These are phyloP conservation scores for Xylaria sp. DNA, from an alignment of 2,329 filamentous ascomycete genomes.

Conservation along the genomic window DNA sequence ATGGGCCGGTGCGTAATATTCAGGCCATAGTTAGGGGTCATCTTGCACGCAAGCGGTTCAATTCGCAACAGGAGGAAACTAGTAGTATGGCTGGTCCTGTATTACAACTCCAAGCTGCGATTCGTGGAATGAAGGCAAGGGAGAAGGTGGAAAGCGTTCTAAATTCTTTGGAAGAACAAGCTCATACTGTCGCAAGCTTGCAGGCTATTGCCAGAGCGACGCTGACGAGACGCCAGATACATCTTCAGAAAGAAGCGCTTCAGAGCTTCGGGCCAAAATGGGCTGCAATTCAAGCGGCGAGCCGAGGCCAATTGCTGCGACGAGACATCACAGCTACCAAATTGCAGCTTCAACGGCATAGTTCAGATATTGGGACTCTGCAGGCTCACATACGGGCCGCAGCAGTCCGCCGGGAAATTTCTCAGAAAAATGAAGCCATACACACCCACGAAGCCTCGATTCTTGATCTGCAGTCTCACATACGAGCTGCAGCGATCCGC, in stretches of 20 bases:
- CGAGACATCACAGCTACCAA: constrained; percentile 57
- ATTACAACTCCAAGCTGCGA: constrained; percentile 70
- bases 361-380: constrained; percentile 51
- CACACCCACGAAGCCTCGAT: constrained; percentile 54
- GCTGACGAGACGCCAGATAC: constrained; percentile 66
- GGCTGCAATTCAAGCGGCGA: constrained; percentile 59
- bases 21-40: constrained; percentile 75
- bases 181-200: constrained; percentile 51
- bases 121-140: constrained; percentile 73
- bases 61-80: constrained; percentile 66
- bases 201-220: constrained; percentile 75
- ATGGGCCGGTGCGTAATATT: constrained; percentile 71
- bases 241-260: constrained; percentile 62
- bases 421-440: constrained; percentile 60
- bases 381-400: constrained; percentile 62
- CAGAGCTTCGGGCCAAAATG: constrained; percentile 60
- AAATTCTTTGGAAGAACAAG: constrained; percentile 41
- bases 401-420: constrained; percentile 63
- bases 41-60: constrained; percentile 67
- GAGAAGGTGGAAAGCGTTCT: constrained; percentile 57
- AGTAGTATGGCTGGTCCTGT: constrained; percentile 63
- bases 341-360: constrained; percentile 59
- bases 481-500: constrained; percentile 66
- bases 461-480: constrained; percentile 54
- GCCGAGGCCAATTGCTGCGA: constrained; percentile 61